phyloP scores from a whole-genome alignment of 2,329 filamentous ascomycete species.

The Exophiala oligosperma region DNA sequence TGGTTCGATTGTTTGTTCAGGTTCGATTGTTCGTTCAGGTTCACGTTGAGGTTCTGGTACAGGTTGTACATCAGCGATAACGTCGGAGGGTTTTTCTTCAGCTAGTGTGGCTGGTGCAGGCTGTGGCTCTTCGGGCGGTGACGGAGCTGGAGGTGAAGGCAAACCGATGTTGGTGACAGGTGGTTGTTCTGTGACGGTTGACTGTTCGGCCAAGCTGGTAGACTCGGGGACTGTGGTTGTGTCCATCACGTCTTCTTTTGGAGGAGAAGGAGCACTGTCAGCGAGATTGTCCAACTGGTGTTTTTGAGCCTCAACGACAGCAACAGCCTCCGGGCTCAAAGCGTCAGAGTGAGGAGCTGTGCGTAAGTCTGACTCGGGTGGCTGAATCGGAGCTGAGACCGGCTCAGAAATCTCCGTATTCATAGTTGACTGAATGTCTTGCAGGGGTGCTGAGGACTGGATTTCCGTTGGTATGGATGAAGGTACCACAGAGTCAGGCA shows the following conservation, averaged over 20 bases:
- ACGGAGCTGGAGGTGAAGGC: conserved; percentile 28
- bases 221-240: background rate
- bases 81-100: conserved; percentile 2
- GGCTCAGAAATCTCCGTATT: conserved; percentile 18
- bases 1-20: background rate
- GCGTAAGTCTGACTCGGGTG: conserved; percentile 31
- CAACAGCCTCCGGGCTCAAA: conserved; percentile 24
- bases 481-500: conserved; percentile 21
- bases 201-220: background rate
- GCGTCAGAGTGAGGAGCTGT: conserved; percentile 29
- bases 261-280: conserved; percentile 7
- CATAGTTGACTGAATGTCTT: conserved; percentile 15
- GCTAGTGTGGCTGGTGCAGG: conserved; percentile 32
- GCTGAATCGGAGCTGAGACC: conserved; percentile 17
- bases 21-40: background rate
- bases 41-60: background rate
- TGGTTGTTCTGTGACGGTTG: background rate
- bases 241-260: conserved; percentile 10
- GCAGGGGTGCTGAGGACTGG: conserved; percentile 18
- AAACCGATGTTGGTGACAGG: conserved; percentile 20
- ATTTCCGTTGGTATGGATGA: conserved; percentile 25
- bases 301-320: conserved; percentile 29
- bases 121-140: conserved; percentile 32
- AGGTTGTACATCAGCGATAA: conserved; percentile 18
- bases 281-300: conserved; percentile 29